A percentile compares a stretch with the other conserved stretches of the same genome.
phyloP scores from a whole-genome alignment of 2,329 filamentous ascomycete genomes.

The Cryphonectria radicalis region DNA sequence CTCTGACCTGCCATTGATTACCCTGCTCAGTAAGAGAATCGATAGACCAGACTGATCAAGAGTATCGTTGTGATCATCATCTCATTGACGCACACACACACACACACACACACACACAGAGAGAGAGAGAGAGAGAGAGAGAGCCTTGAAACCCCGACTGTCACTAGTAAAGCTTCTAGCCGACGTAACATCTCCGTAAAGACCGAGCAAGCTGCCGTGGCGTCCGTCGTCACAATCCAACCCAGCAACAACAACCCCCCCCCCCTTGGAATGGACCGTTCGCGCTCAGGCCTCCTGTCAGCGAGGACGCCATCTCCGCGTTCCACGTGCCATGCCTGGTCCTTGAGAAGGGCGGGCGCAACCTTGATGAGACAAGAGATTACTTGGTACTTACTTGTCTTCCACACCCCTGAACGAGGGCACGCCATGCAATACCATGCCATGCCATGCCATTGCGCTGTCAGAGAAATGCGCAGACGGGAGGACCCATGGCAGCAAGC shows the following conservation, averaged over 20 bases:
- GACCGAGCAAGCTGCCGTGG: not conserved
- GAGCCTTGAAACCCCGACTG: too few relatives aligned
- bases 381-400: not conserved
- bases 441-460: not conserved
- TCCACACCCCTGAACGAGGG: too few relatives aligned
- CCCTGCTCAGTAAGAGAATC: not conserved
- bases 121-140: too few relatives aligned
- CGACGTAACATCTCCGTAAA: not conserved
- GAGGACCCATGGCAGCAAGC: not conserved
- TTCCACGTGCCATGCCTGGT: not conserved
- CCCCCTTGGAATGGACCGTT: not conserved
- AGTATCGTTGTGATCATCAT: too few relatives aligned
- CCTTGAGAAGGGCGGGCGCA: not conserved
- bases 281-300: not conserved
- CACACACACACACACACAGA: too few relatives aligned
- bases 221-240: not conserved
- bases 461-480: not conserved
- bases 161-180: too few relatives aligned
- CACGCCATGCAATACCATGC: too few relatives aligned
- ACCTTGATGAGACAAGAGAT: not conserved
- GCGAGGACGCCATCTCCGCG: not conserved
- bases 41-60: too few relatives aligned
- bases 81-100: too few relatives aligned
- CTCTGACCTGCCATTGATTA: not conserved
- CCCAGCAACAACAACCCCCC: not conserved